phyloP scores from a whole-genome alignment of 441 rosid species.

The Biscutella laevigata region DNA sequence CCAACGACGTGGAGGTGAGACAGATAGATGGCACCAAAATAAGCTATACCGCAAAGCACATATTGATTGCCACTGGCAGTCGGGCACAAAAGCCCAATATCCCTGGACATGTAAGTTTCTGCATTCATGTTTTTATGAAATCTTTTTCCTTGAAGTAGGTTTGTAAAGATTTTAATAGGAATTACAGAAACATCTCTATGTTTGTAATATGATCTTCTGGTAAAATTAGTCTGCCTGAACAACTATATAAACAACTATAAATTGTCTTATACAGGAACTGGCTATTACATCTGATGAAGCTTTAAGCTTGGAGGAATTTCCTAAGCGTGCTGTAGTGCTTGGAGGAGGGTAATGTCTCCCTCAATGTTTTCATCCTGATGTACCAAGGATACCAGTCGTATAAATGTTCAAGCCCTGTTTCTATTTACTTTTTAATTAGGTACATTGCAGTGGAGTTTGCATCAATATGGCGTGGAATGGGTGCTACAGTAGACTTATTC shows the following conservation, averaged over 20 bases:
- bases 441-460: conserved; percentile 99
- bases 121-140: not conserved
- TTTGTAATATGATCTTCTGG: conserved; percentile 2
- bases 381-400: conserved; percentile 10
- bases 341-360: conserved; percentile 78
- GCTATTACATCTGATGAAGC: conserved; percentile 98
- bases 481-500: conserved; percentile 77
- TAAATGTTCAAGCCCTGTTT: conserved; percentile 1
- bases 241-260: no score
- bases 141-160: not conserved
- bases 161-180: not conserved
- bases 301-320: conserved; percentile 88
- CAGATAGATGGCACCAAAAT: conserved; percentile 91
- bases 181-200: not conserved
- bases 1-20: conserved; percentile 81
- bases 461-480: conserved; percentile 99
- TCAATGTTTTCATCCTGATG: not conserved
- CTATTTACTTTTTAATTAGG: conserved; percentile 31
- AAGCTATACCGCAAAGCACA: conserved; percentile 75
- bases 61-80: conserved; percentile 91
- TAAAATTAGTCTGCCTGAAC: no score
- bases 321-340: conserved; percentile 78
- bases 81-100: conserved; percentile 73
- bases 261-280: conserved; percentile 51
- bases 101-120: conserved; percentile 67